These are phyloP conservation scores for Globisporangium cylindrosporum DNA, from an alignment of 352 stramenopile species.

Conservation along the genomic window DNA sequence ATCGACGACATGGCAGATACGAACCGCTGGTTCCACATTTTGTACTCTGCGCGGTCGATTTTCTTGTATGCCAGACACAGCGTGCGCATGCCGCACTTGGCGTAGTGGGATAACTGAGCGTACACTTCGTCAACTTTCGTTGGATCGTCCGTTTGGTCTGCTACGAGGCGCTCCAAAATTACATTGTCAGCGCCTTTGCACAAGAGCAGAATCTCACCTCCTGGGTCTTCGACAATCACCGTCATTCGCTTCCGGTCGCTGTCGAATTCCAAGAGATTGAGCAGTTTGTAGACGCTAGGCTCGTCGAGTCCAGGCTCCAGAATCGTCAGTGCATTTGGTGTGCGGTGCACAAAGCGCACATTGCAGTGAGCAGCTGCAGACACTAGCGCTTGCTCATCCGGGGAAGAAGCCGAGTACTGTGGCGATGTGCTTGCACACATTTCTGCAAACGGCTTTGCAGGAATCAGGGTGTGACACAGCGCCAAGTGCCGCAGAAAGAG, in stretches of 20 bases:
- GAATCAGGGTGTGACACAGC: conserved; percentile 79
- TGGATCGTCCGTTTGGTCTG: conserved; percentile 10
- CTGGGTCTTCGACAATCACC: conserved; percentile 87
- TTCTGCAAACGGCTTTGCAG: conserved; percentile 58
- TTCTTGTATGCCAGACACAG: conserved; percentile 69
- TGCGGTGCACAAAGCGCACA: conserved; percentile 75
- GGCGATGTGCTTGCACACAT: conserved; percentile 75
- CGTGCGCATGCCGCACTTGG: conserved; percentile 74
- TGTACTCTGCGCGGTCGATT: conserved; percentile 46
- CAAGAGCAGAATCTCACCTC: conserved; percentile 55
- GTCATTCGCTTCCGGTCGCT: conserved; percentile 98
- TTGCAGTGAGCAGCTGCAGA: conserved; percentile 74
- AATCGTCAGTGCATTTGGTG: conserved; percentile 52
- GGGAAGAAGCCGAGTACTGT: conserved; percentile 80
- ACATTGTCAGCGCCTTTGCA: conserved; percentile 84
- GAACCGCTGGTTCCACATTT: conserved; percentile 60
- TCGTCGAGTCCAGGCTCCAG: conserved; percentile 37
- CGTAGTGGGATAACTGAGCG: conserved; percentile 63
- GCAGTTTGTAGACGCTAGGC: conserved; percentile 77
- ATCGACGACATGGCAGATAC: conserved; percentile 53
- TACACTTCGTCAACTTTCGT: conserved; percentile 32
- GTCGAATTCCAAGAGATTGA: conserved; percentile 97
- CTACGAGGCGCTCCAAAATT: conserved; percentile 63
- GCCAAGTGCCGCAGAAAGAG: conserved; percentile 75
- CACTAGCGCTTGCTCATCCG: conserved; percentile 77